Evolutionary conservation across 164 flowering plant genomes (phyloP), one percentile per base, ranked within the genome.

Genomic region (Umbilicus rupestris): DNA sequence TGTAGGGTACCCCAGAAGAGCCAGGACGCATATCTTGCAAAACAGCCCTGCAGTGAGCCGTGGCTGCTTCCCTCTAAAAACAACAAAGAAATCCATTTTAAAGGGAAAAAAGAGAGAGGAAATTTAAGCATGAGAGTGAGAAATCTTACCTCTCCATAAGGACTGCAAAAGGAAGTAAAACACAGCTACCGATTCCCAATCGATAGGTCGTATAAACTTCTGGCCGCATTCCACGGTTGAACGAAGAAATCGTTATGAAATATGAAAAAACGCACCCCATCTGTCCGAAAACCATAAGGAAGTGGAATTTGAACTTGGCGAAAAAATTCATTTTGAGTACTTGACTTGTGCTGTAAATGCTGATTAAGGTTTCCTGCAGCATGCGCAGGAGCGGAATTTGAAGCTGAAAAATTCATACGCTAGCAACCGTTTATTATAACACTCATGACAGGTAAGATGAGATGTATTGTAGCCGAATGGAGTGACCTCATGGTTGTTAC

Each of bases 141-240:
- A 8, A 68, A 50, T 24, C 3, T 5, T 75, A 89, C 94, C 94
- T 92, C 71, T 89, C 94, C 6, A 89, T 77, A 46, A 86, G 77
- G 75, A 86, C 85, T 62, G 96, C 98, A 59, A 87, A 87, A 59
- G 98, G 95, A 19, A 85, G 64, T 80, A 82, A 80, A 20, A 73
- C 78, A 0, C 86, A 44, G 30, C 81, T 83, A 29, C 78, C 77
- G 0, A 87, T 84, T 22, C 83, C 39, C 66, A 84, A 84, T 8
- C 96, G 72, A 66, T 87, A 89, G 63, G 94, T 87, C 24, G 87
- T 65, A 67, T 84, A 81, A 64, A 89, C 91, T 68, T 84, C 83
- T 68, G 94, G 89, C 70, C 85, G 85, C 96, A 92, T 81, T 49
- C 98, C 94, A 81, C 78, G 89, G 37, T 84, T 81, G 83, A 92